Evolutionary conservation across 177 flowering plant species (phyloP).

Genomic region (Vitis hybrid): DNA sequence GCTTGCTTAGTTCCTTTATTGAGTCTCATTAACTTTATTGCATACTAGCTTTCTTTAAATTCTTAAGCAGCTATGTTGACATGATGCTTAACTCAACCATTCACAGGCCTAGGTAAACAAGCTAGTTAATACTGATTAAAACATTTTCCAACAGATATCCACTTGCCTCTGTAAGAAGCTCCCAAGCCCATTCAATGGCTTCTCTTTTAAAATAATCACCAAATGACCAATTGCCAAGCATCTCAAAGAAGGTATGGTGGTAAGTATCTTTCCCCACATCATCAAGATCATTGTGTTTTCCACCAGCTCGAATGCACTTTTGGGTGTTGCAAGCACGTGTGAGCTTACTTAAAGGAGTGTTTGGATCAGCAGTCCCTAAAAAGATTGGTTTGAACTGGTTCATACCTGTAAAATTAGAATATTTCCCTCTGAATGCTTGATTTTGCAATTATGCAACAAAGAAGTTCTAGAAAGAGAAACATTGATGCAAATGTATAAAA

Average conservation of each 20-base stretch:
- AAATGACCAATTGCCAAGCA: constrained; percentile 99
- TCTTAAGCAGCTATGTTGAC: no score
- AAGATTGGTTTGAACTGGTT: constrained; percentile 97
- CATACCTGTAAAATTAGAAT: constrained; percentile 60
- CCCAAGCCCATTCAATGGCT: constrained; percentile 95
- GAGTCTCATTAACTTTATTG: no score
- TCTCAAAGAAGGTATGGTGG: constrained; percentile 98
- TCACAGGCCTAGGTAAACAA: no score
- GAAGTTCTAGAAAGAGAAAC: neutral
- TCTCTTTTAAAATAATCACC: constrained; percentile 93
- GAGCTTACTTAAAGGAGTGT: constrained; percentile 69
- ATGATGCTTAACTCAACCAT: no score
- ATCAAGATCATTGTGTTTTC: constrained; percentile 96
- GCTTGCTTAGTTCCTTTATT: no score
- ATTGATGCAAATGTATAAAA: neutral
- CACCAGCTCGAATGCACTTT: constrained; percentile 97
- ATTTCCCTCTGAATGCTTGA: neutral
- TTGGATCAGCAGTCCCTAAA: constrained; percentile 86
- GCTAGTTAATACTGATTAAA: no score
- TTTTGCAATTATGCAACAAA: neutral
- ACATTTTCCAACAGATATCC: no score
- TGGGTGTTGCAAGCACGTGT: constrained; percentile 91
- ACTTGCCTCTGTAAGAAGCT: constrained; percentile 79
- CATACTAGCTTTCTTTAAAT: no score
- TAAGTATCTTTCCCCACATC: constrained; percentile 98